Evolutionary conservation across 768 basidiomycete genomes (phyloP).

Genomic region (Hygrophorus pudorinus): DNA sequence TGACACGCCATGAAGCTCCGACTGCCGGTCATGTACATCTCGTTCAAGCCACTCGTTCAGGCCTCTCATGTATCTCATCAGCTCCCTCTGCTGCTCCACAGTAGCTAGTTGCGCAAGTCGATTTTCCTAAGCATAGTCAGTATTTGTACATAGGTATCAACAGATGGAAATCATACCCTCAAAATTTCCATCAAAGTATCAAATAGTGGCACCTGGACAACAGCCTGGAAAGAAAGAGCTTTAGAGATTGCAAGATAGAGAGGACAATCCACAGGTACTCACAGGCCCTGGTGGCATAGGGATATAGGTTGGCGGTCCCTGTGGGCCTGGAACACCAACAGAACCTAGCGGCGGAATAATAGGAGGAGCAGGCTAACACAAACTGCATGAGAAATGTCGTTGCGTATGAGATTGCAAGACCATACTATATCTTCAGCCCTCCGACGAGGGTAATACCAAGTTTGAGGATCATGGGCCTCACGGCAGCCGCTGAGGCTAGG

Average conservation of each 20-base stretch:
- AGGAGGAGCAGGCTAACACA: constrained; percentile 4
- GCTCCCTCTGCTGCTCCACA: constrained; percentile 68
- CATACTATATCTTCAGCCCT: too few relatives aligned
- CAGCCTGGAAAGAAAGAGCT: constrained; percentile 28
- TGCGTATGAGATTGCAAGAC: too few relatives aligned
- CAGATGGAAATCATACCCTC: constrained; percentile 32
- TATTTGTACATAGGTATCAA: not conserved
- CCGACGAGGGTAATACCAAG: constrained; percentile 23
- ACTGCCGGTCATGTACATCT: constrained; percentile 71
- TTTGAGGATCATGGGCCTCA: constrained; percentile 4
- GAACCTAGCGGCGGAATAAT: constrained; percentile 18
- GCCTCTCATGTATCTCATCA: constrained; percentile 69
- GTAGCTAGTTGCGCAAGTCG: constrained; percentile 64
- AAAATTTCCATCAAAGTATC: constrained; percentile 63
- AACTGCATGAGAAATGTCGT: not conserved
- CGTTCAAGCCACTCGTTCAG: constrained; percentile 74
- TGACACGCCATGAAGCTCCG: constrained; percentile 57
- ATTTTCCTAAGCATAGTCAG: constrained; percentile 48
- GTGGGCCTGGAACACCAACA: constrained; percentile 15
- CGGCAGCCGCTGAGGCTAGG: constrained; percentile 11
- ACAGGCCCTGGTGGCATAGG: constrained; percentile 49
- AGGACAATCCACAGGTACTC: constrained; percentile 16
- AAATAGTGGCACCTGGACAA: constrained; percentile 56
- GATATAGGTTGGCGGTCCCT: constrained; percentile 24
- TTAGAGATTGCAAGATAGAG: constrained; percentile 2